phyloP scores from a whole-genome alignment of 129 eudicot genomes.

The Smallanthus sonchifolius region DNA sequence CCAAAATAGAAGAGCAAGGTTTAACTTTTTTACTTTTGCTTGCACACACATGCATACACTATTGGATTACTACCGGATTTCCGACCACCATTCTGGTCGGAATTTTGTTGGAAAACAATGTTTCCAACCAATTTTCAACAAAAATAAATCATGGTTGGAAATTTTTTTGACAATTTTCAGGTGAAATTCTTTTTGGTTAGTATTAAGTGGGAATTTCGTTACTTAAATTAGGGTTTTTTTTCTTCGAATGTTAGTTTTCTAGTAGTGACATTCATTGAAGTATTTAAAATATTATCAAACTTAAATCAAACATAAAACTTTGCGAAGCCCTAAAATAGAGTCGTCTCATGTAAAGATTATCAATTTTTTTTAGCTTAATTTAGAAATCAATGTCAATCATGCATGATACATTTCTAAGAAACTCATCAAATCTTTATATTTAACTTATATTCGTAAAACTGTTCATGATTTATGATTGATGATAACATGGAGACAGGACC shows the following conservation, averaged over 20 bases:
- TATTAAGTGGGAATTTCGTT: too few species aligned
- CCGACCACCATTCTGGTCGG: too few species aligned
- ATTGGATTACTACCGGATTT: too few species aligned
- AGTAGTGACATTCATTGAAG: neutral
- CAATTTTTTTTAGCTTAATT: neutral
- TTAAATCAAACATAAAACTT: neutral
- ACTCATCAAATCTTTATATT: too few species aligned
- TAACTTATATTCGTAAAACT: neutral
- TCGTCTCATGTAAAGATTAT: neutral
- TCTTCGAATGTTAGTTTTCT: too few species aligned
- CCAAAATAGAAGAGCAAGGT: slow-evolving; percentile 69
- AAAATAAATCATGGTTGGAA: too few species aligned
- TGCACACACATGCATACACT: too few species aligned
- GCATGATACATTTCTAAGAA: neutral
- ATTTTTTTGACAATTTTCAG: too few species aligned
- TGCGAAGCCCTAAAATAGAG: neutral
- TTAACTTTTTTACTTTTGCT: neutral
- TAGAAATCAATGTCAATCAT: neutral
- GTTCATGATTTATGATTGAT: neutral
- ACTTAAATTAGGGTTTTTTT: too few species aligned
- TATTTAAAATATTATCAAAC: neutral
- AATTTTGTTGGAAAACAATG: too few species aligned
- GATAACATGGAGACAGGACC: slow-evolving; percentile 39
- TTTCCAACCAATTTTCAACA: too few species aligned
- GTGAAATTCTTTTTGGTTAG: too few species aligned